Evolutionary conservation across 164 flowering plant species (phyloP).

Genomic region (Vitis riparia): DNA sequence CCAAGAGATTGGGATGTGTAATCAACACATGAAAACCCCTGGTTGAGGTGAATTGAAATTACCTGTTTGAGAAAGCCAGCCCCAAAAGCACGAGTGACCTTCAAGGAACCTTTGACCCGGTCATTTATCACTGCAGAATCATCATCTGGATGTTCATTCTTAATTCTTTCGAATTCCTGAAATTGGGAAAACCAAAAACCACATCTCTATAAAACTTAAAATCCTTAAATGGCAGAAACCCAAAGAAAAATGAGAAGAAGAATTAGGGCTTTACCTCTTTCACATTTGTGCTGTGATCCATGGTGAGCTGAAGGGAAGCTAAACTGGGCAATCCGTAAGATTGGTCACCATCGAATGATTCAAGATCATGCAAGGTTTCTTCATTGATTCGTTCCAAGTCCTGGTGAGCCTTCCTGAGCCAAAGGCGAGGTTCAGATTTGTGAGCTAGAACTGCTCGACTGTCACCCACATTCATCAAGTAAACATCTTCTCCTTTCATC

Average conservation of each 20-base stretch:
- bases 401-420: constrained; percentile 28
- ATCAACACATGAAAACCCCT: background rate
- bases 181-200: constrained; percentile 10
- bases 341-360: constrained; percentile 29
- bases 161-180: constrained; percentile 77
- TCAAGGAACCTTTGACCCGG: constrained; percentile 83
- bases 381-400: constrained; percentile 51
- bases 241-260: background rate
- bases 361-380: constrained; percentile 38
- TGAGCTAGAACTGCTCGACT: constrained; percentile 65
- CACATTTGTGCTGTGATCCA: constrained; percentile 63
- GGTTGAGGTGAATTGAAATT: background rate
- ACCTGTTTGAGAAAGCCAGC: constrained; percentile 96
- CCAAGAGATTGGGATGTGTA: background rate
- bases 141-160: constrained; percentile 76
- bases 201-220: background rate
- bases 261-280: constrained; percentile 42
- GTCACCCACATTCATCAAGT: constrained; percentile 85
- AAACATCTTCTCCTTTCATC: constrained; percentile 80
- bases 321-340: constrained; percentile 21
- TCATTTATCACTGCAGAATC: constrained; percentile 59
- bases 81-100: constrained; percentile 92
- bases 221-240: background rate
- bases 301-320: constrained; percentile 57
- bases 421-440: constrained; percentile 36